Evolutionary conservation across 23 red algal species (phyloP), one percentile per base, ranked within the genome.

Genomic region (Gracilaria vermiculophylla): DNA sequence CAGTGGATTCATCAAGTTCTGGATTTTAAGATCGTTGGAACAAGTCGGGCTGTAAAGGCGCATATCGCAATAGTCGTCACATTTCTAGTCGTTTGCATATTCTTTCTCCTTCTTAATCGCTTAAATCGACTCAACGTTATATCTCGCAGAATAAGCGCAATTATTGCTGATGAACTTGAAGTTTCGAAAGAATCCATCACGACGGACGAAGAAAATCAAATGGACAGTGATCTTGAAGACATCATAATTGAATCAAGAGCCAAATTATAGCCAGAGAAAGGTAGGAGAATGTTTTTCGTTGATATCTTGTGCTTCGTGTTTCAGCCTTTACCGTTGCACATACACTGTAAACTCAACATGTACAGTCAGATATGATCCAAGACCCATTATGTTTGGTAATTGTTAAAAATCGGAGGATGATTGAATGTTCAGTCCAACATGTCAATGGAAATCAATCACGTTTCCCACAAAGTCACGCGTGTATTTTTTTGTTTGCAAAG

Each of bases 1-100:
- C 36, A 53, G 25, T 92, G 58, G 58, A 31, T 72, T 11, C 81
- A 92, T 35, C 32, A 36, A 3, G 74, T 92, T 53, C 56, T 83
- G 21, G 78, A 92, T 64, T 82, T 51, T 62, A 35, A 44, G n/a
- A 19, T 24, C 12, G 50, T 44, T 36, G 60, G 74, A 21, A 35
- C 31, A n/a, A 56, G 55, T 17, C 60, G 58, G 24, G 56, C 65
- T 3, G 74, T 42, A 19, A 73, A 7, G 8, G 57, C 21, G 45
- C 76, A 90, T 25, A 16, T 90, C 36, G 73, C 44, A 27, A 66
- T 90, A 9, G 5, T 80, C 10, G 25, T 69, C 39, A 47, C 67
- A 24, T 45, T 73, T 24, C 33, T 47, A 28, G 67, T 32, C 40
- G 9, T 28, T 11, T 36, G 28, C 67, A 17, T 28, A 45, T 19